Conservation (phyloP, 2,329 filamentous ascomycete species). For the Microcera coccophila region DNA sequence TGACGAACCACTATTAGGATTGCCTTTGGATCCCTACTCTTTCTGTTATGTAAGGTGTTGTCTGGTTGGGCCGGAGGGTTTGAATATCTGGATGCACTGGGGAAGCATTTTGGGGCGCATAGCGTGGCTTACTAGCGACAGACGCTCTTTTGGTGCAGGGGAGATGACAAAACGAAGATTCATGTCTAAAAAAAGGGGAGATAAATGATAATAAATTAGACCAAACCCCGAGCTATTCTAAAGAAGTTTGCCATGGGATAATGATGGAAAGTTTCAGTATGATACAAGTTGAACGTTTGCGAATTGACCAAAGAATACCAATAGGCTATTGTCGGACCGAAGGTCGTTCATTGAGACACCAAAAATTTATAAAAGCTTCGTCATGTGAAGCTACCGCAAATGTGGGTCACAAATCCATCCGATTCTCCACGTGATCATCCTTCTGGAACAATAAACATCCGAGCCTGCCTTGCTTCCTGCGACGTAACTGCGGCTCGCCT, state of each 20-base stretch:
- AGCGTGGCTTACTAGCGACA: slow-evolving; percentile 24
- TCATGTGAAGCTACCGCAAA: too few species aligned
- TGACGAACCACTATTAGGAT: slow-evolving; percentile 38
- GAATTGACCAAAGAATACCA: too few species aligned
- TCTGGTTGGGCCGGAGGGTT: slow-evolving; percentile 11
- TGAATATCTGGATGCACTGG: slow-evolving; percentile 23
- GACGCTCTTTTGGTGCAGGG: slow-evolving; percentile 26
- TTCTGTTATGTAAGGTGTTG: slow-evolving; percentile 12
- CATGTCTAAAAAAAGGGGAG: slow-evolving; percentile 16
- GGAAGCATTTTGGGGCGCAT: slow-evolving; percentile 16
- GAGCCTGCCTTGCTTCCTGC: slow-evolving; percentile 17
- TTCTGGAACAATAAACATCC: slow-evolving; percentile 26
- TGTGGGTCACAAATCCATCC: too few species aligned
- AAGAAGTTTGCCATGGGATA: too few species aligned
- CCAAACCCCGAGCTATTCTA: too few species aligned
- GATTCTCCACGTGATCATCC: background rate
- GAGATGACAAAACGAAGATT: slow-evolving; percentile 1
- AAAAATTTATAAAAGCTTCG: too few species aligned
- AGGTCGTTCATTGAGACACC: too few species aligned
- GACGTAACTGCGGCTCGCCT: slow-evolving; percentile 29
- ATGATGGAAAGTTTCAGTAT: too few species aligned
- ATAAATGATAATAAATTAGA: slow-evolving; percentile 23
- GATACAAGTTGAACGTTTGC: too few species aligned
- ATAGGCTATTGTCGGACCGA: too few species aligned
- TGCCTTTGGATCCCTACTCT: slow-evolving; percentile 23